These are phyloP conservation scores for Paracamarosporium sp. DNA, from an alignment of 2,329 filamentous ascomycete species.

Conservation along the genomic window DNA sequence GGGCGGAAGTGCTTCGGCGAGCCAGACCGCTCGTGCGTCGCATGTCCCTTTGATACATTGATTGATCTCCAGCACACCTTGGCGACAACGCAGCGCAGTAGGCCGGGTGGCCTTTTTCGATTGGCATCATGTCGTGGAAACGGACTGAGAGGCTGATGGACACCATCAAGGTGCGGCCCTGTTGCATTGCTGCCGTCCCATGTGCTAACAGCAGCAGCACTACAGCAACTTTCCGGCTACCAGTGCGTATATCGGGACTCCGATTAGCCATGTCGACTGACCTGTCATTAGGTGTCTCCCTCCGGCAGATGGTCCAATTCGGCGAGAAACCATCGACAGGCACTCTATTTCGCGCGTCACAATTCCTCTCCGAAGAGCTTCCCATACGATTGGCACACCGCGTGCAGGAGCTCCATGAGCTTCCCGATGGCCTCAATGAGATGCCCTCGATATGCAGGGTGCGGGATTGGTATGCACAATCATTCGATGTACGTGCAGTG, in stretches of 20 bases:
- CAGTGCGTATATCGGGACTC: slow-evolving; percentile 85
- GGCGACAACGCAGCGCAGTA: slow-evolving; percentile 36
- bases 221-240: slow-evolving; percentile 97
- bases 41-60: slow-evolving; percentile 3
- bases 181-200: slow-evolving; percentile 1
- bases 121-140: slow-evolving; percentile 85
- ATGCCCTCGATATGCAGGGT: slow-evolving; percentile 97
- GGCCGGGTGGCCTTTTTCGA: slow-evolving; percentile 45
- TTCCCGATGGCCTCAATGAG: slow-evolving; percentile 95
- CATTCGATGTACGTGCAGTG: slow-evolving; percentile 80
- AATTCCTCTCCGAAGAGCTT: slow-evolving; percentile 97
- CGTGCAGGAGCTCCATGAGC: slow-evolving; percentile 88
- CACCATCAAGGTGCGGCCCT: slow-evolving; percentile 72
- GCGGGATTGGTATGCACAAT: slow-evolving; percentile 98
- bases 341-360: slow-evolving; percentile 94
- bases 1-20: slow-evolving; percentile 30
- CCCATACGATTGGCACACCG: slow-evolving; percentile 96
- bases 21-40: slow-evolving; percentile 13
- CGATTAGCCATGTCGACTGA: slow-evolving; percentile 20
- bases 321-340: slow-evolving; percentile 90
- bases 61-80: slow-evolving; percentile 26
- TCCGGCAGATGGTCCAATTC: slow-evolving; percentile 99
- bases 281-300: slow-evolving; percentile 59
- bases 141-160: slow-evolving; percentile 90
- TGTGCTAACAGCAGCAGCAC: slow-evolving; percentile 58